Percentiles rank a stretch among this genome's conserved stretches.
Evolutionary conservation across 768 basidiomycete species (phyloP).

Genomic region (Lentinula detonsa): DNA sequence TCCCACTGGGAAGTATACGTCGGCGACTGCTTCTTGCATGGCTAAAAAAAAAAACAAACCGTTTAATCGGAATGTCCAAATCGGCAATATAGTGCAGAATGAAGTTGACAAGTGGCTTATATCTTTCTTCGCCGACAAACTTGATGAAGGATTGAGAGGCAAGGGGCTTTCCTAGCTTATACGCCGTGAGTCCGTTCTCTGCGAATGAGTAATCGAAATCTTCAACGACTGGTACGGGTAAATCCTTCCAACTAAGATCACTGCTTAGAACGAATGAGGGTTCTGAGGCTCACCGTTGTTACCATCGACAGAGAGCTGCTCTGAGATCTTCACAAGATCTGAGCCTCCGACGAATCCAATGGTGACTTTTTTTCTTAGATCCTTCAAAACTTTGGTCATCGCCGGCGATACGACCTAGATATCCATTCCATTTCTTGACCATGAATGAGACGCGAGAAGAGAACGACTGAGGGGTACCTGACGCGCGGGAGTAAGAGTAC

Average conservation of each 20-base stretch:
- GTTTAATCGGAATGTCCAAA: constrained; percentile 89
- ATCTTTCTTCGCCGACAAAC: constrained; percentile 84
- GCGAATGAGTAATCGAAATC: constrained; percentile 90
- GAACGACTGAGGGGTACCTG: constrained; percentile 35
- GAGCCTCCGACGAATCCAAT: constrained; percentile 95
- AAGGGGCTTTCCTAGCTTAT: constrained; percentile 70
- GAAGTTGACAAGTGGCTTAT: constrained; percentile 89
- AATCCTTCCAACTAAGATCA: not conserved
- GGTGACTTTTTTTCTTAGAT: constrained; percentile 64
- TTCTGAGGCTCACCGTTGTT: constrained; percentile 39
- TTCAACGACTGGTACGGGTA: constrained; percentile 48
- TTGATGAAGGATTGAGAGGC: constrained; percentile 87
- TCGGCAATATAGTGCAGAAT: constrained; percentile 91
- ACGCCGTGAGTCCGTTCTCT: constrained; percentile 93
- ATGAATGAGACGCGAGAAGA: not conserved
- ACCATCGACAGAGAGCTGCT: constrained; percentile 66
- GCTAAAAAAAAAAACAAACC: constrained; percentile 41
- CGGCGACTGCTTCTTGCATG: not conserved
- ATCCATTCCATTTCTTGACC: not conserved
- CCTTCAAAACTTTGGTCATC: constrained; percentile 61
- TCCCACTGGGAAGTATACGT: constrained; percentile 49
- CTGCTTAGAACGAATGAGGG: not conserved
- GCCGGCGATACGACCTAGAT: constrained; percentile 53
- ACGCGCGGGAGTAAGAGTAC: constrained; percentile 64
- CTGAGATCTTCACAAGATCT: constrained; percentile 81